These are phyloP conservation scores for Medicago arabica DNA, from an alignment of 306 rosid species.

Conservation along the genomic window DNA sequence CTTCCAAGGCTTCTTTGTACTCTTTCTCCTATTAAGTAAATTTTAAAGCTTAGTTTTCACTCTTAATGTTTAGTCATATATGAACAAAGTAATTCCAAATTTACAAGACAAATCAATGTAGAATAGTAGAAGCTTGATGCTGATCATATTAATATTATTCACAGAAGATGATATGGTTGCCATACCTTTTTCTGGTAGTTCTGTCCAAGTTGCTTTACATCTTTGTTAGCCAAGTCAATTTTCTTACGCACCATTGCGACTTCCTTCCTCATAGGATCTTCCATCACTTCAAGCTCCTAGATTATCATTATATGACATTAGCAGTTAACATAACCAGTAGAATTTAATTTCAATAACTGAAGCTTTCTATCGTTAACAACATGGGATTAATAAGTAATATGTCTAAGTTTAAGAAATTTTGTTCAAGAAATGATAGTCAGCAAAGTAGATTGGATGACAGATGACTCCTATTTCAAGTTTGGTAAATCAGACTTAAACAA, in stretches of 20 bases:
- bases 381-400: neutral
- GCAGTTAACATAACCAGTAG: neutral
- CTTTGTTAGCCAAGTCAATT: slow-evolving; percentile 71
- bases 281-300: slow-evolving; percentile 84
- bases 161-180: neutral
- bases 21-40: slow-evolving; percentile 75
- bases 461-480: neutral
- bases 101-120: neutral
- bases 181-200: slow-evolving; percentile 82
- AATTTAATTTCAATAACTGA: slow-evolving; percentile 22
- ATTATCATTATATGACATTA: slow-evolving; percentile 22
- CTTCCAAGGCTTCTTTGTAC: slow-evolving; percentile 74
- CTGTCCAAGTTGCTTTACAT: slow-evolving; percentile 76
- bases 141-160: neutral
- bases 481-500: neutral
- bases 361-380: neutral
- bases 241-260: slow-evolving; percentile 79
- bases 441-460: neutral
- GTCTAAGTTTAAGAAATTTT: neutral
- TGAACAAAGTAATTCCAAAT: neutral
- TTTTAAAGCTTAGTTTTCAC: neutral
- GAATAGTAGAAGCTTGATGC: neutral
- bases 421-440: neutral
- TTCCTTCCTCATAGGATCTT: slow-evolving; percentile 88
- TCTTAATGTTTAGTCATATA: neutral